Conservation (phyloP, 345 rosid species). For the Citrus unshiu region DNA sequence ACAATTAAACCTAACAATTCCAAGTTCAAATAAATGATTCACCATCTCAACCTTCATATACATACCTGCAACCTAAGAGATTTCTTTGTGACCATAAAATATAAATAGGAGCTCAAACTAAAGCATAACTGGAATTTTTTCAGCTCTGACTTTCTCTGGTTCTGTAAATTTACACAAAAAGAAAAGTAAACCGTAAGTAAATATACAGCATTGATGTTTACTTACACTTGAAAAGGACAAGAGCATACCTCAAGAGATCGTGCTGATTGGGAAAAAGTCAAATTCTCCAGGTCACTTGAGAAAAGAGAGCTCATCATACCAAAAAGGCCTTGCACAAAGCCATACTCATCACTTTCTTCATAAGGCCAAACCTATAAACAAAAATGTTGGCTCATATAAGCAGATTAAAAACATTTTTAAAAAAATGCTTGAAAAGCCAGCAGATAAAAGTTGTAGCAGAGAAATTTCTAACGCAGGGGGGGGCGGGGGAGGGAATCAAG, state of each 20-base stretch:
- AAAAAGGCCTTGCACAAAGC: constrained; percentile 88
- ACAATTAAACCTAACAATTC: background rate
- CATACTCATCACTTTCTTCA: constrained; percentile 77
- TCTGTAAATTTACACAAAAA: constrained; percentile 31
- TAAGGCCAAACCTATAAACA: constrained; percentile 82
- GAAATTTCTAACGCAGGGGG: background rate
- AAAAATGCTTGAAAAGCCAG: background rate
- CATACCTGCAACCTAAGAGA: constrained; percentile 75
- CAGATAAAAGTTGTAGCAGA: background rate
- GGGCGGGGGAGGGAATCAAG: background rate
- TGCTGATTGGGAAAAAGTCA: constrained; percentile 29
- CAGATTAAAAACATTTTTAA: background rate
- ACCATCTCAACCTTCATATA: constrained; percentile 3
- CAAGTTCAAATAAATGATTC: background rate
- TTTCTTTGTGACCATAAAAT: constrained; percentile 76
- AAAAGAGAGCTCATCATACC: constrained; percentile 70
- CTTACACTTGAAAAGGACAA: constrained; percentile 4
- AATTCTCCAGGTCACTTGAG: constrained; percentile 35
- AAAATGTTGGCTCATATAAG: background rate
- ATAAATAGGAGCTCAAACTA: constrained; percentile 76
- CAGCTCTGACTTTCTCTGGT: constrained; percentile 58
- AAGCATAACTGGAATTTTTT: constrained; percentile 57
- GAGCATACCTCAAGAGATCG: constrained; percentile 43
- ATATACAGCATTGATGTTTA: background rate
- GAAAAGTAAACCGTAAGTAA: background rate